Base-by-base conservation (phyloP, 768 basidiomycete species). In the Auriculariales sp. region DNA sequence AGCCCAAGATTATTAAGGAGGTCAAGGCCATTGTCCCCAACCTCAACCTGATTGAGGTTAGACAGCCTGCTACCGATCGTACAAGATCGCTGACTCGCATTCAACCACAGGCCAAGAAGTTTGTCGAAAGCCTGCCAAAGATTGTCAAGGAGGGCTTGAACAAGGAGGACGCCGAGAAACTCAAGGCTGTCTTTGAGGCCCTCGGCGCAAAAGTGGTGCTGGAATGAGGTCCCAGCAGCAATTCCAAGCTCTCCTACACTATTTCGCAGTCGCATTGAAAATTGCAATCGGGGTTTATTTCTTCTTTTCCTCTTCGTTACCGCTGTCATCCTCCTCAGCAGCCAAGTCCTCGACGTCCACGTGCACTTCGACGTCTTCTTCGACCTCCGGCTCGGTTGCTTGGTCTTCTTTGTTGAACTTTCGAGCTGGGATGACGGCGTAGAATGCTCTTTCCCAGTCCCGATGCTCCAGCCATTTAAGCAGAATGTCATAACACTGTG, bases 131-230 rank as follows among this genome's bases (percentile, higher is more conserved):
- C 15, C 66, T 88, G 56, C 95, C 95, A 22, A 83, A 97, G 68
- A 68, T 83, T 3, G 70, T 99, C 59, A 99, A 97, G 69, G 95
- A 98, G 69, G 88, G 88, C 64, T 61, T 95, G 52, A 73, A 88
- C 22, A 99, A 99, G 67, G 95, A 99, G 58, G 95, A 99, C 32
- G 93, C 94, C 2, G 95, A 98, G 66, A 97, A 97, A 69, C 71
- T 99, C 62, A 78, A 93, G 69, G 81, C 81, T 64, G 78, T 79
- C n/a, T 84, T 99, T 67, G 81, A 87, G 67, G 79, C 69, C 49
- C 77, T 95, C 45, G 95, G 95, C 22, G 95, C 85, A 49, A 79
- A 88, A 51, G 76, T 98, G 54, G 75, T 73, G 57, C 74, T 98
- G 62, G 90, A 91, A 60, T 93, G 75, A 71, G n/a, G n/a, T n/a